Percentiles rank a stretch among this genome's conserved stretches.
Evolutionary conservation across 495 filamentous ascomycete species (phyloP).

Genomic region (Lophium mytilinum): DNA sequence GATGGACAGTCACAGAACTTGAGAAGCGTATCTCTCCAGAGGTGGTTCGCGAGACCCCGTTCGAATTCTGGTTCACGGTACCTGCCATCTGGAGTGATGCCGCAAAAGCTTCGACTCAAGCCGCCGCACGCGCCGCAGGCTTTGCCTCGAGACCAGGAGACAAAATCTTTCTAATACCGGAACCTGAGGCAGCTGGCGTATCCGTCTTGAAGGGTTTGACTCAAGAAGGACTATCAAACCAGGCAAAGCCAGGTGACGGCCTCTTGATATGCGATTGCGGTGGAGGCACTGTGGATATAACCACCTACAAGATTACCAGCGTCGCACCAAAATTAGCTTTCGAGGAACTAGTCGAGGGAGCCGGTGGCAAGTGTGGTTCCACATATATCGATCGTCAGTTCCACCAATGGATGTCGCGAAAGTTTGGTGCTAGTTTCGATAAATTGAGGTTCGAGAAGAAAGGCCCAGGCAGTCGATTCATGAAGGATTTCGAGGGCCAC

Average conservation of each 20-base stretch:
- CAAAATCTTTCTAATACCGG: conserved; percentile 27
- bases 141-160: conserved; percentile 26
- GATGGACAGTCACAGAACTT: not conserved
- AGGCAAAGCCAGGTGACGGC: conserved; percentile 18
- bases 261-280: conserved; percentile 31
- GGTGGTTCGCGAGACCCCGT: conserved; percentile 18
- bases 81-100: conserved; percentile 34
- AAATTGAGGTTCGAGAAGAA: conserved; percentile 14
- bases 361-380: conserved; percentile 30
- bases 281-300: conserved; percentile 31
- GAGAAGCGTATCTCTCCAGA: not conserved
- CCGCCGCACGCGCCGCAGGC: conserved; percentile 29
- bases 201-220: conserved; percentile 17
- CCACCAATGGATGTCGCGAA: conserved; percentile 20
- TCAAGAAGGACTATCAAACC: not conserved
- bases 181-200: conserved; percentile 32
- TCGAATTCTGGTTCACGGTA: conserved; percentile 33
- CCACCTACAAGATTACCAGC: conserved; percentile 20
- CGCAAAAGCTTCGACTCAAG: conserved; percentile 25
- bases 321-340: conserved; percentile 17
- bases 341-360: conserved; percentile 22
- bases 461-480: conserved; percentile 27
- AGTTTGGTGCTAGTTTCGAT: conserved; percentile 24
- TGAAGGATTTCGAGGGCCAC: conserved; percentile 24
- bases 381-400: conserved; percentile 26